Evolutionary conservation across 768 basidiomycete species (phyloP).

Genomic region (Amanita pseudoporphyria): DNA sequence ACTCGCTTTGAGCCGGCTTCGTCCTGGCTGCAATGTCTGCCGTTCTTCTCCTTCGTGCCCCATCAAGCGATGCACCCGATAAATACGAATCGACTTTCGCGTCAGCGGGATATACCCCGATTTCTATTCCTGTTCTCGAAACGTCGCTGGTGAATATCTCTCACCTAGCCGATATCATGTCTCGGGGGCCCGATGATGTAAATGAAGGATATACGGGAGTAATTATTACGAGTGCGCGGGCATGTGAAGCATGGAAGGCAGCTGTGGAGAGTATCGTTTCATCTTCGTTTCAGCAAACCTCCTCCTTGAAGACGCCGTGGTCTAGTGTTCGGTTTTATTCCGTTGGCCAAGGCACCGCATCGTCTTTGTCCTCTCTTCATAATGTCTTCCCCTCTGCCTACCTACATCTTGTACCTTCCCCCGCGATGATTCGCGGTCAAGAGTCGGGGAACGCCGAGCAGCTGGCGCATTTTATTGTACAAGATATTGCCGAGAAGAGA

Average conservation of each 20-base stretch:
- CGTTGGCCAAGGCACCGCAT: constrained; percentile 60
- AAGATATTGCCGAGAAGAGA: constrained; percentile 15
- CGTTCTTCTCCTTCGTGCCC: constrained; percentile 35
- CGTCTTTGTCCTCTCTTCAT: constrained; percentile 29
- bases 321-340: constrained; percentile 60
- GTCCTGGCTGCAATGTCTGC: constrained; percentile 19
- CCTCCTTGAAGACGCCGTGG: constrained; percentile 28
- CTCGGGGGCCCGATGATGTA: constrained; percentile 26
- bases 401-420: constrained; percentile 16
- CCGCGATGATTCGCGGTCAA: constrained; percentile 28
- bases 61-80: constrained; percentile 34
- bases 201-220: constrained; percentile 34
- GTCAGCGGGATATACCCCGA: constrained; percentile 35
- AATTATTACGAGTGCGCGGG: constrained; percentile 70
- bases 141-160: constrained; percentile 45
- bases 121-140: constrained; percentile 67
- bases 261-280: constrained; percentile 25
- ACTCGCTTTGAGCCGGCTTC: no score
- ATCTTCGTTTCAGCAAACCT: background rate
- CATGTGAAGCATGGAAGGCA: constrained; percentile 60
- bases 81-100: constrained; percentile 47
- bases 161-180: constrained; percentile 32
- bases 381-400: constrained; percentile 10
- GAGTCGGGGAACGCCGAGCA: constrained; percentile 59
- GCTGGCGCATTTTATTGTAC: constrained; percentile 56